A percentile compares a stretch with the other conserved stretches of the same genome.
phyloP scores from a whole-genome alignment of 495 filamentous ascomycete genomes.

The Margaritispora aquatica region DNA sequence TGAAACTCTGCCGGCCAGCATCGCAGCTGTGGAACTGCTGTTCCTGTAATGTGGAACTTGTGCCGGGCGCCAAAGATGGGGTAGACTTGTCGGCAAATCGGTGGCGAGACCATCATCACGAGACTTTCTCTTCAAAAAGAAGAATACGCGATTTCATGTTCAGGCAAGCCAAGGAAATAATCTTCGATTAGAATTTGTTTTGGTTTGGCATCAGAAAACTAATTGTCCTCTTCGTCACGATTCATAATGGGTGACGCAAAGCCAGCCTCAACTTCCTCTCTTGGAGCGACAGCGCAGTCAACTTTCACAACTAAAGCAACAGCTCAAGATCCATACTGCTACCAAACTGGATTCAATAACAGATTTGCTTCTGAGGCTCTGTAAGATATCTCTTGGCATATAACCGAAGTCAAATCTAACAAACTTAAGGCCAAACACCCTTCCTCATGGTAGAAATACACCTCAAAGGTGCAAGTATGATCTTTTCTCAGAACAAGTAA shows the following conservation, averaged over 20 bases:
- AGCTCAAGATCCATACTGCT: constrained; percentile 11
- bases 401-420: not conserved
- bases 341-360: constrained; percentile 18
- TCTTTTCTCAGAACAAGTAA: constrained; percentile 7
- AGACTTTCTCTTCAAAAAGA: not conserved
- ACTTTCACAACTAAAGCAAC: constrained; percentile 11
- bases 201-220: no score
- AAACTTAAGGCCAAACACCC: not conserved
- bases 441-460: constrained; percentile 4
- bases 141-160: no score
- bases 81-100: not conserved
- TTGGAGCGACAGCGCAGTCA: constrained; percentile 6
- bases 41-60: not conserved
- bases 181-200: no score
- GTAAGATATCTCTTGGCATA: not conserved
- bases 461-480: constrained; percentile 9
- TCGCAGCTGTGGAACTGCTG: not conserved
- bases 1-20: not conserved
- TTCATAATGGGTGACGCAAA: not conserved
- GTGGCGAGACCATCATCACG: not conserved
- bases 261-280: not conserved
- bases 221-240: no score
- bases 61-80: not conserved
- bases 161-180: no score
- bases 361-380: constrained; percentile 8